Conservation (phyloP, 2,329 filamentous ascomycete genomes). For the Trichoderma semiorbis region DNA sequence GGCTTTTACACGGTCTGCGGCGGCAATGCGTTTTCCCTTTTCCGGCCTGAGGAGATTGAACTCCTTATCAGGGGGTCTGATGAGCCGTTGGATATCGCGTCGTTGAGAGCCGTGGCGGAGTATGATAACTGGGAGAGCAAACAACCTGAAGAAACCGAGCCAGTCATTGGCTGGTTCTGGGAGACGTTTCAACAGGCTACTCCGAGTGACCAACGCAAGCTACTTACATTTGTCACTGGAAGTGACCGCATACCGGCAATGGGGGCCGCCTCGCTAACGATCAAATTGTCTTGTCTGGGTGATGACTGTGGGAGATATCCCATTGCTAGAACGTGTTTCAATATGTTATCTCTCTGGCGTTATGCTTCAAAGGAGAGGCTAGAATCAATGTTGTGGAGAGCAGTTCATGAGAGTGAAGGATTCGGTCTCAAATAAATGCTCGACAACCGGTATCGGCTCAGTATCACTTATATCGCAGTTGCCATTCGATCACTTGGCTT, state of each 20-base stretch:
- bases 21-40: slow-evolving; percentile 81
- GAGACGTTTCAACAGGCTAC: slow-evolving; percentile 66
- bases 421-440: slow-evolving; percentile 74
- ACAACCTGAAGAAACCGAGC: slow-evolving; percentile 57
- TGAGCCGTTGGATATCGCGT: slow-evolving; percentile 73
- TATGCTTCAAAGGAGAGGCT: slow-evolving; percentile 66
- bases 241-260: slow-evolving; percentile 88
- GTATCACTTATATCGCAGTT: background rate
- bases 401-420: slow-evolving; percentile 85
- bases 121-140: slow-evolving; percentile 74
- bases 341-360: slow-evolving; percentile 72
- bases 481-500: background rate
- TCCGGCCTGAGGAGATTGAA: slow-evolving; percentile 88
- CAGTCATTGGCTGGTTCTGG: slow-evolving; percentile 85
- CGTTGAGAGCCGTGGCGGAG: slow-evolving; percentile 70
- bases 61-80: slow-evolving; percentile 81
- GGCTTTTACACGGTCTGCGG: slow-evolving; percentile 92
- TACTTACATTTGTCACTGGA: slow-evolving; percentile 84
- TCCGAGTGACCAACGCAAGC: slow-evolving; percentile 67
- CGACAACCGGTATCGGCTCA: background rate
- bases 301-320: slow-evolving; percentile 73
- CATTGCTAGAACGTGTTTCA: slow-evolving; percentile 88
- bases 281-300: slow-evolving; percentile 73
- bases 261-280: slow-evolving; percentile 73
- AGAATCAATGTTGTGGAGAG: slow-evolving; percentile 73